Percentiles rank a stretch among this genome's conserved stretches.
Conservation (phyloP, 352 stramenopile genomes). For the Globisporangium spiculum region DNA sequence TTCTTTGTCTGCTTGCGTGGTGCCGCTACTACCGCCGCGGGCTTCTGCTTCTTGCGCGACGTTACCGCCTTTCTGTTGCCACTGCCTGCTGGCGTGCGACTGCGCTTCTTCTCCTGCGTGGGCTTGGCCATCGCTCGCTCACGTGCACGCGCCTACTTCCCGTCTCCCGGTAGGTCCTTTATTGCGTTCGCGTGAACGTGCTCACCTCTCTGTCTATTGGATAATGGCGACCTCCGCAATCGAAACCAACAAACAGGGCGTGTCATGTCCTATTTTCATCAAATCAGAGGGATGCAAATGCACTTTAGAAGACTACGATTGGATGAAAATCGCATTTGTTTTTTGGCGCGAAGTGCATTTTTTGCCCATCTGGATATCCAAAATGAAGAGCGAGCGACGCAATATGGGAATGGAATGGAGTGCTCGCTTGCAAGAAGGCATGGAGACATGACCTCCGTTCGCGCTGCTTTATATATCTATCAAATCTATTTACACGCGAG, state of each 20-base stretch:
- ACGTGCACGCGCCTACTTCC: not conserved
- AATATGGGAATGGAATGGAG: not conserved
- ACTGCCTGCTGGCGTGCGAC: not conserved
- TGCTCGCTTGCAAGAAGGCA: not conserved
- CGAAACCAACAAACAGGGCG: constrained; percentile 12
- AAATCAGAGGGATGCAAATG: constrained; percentile 7
- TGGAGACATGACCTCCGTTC: not conserved
- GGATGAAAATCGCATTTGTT: not conserved
- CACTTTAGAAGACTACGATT: not conserved
- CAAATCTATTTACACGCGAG: not conserved
- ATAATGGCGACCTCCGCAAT: not conserved
- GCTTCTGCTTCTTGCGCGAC: constrained; percentile 21
- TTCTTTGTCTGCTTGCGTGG: constrained; percentile 6
- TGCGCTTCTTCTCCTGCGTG: constrained; percentile 16
- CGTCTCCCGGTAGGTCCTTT: not conserved
- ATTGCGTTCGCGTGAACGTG: not conserved
- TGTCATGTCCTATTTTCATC: constrained; percentile 6
- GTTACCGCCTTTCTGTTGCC: not conserved
- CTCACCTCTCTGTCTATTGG: not conserved
- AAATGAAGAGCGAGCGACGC: constrained; percentile 1
- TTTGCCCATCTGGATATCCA: not conserved
- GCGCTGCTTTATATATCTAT: constrained; percentile 11
- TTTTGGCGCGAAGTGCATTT: constrained; percentile 18
- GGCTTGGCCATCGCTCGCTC: constrained; percentile 13
- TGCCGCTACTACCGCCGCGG: not conserved